Conservation (phyloP, 108 stramenopile genomes). For the Pseudonitzschia multiseries region DNA sequence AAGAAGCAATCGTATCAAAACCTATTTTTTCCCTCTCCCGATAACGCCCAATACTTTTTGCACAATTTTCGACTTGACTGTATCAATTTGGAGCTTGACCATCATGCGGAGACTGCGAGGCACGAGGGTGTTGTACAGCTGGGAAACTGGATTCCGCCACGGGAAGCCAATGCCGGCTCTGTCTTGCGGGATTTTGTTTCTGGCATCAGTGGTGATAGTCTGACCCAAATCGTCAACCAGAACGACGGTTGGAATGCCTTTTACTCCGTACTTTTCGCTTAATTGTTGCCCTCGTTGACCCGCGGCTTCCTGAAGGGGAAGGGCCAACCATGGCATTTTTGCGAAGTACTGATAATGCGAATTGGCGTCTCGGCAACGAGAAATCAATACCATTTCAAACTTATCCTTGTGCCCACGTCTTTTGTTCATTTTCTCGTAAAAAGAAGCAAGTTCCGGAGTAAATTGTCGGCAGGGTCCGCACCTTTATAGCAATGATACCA, state of each 20-base stretch:
- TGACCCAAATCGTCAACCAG: constrained; percentile 87
- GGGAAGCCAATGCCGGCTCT: constrained; percentile 89
- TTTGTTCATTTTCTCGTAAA: constrained; percentile 84
- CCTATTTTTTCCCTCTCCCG: constrained; percentile 20
- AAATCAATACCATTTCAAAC: constrained; percentile 73
- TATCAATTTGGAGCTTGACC: constrained; percentile 63
- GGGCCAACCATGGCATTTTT: constrained; percentile 87
- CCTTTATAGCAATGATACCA: constrained; percentile 31
- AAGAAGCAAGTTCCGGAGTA: constrained; percentile 85
- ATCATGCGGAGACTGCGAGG: constrained; percentile 73
- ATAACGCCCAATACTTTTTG: constrained; percentile 30
- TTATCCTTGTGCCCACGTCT: constrained; percentile 73
- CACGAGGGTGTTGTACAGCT: constrained; percentile 60
- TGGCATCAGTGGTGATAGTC: constrained; percentile 76
- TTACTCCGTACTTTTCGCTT: constrained; percentile 73
- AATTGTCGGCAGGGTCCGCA: constrained; percentile 90
- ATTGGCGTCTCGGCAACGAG: constrained; percentile 74
- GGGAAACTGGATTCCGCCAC: constrained; percentile 77
- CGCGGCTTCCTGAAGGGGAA: constrained; percentile 84
- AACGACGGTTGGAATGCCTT: constrained; percentile 80
- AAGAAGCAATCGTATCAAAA: not conserved
- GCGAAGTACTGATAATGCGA: constrained; percentile 88
- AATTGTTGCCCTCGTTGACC: constrained; percentile 73
- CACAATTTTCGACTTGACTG: constrained; percentile 34
- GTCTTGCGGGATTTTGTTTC: constrained; percentile 83